Evolutionary conservation across 176 grass and related monocot species (phyloP).

Genomic region (Echinochloa phyllopogon): DNA sequence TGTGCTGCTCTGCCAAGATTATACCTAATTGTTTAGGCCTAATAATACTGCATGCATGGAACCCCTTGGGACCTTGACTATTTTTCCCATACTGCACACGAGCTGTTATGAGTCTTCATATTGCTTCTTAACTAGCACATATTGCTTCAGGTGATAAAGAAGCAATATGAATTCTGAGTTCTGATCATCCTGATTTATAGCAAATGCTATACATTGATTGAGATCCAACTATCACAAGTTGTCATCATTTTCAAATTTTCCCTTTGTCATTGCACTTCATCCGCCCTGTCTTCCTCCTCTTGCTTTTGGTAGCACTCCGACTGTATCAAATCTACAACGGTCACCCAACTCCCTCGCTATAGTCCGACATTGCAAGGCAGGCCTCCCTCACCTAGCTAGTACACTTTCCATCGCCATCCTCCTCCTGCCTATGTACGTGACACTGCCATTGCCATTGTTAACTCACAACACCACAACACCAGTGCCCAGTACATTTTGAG

Average conservation of each 20-base stretch:
- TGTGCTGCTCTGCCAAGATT: background rate
- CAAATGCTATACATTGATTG: too few species aligned
- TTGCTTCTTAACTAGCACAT: too few species aligned
- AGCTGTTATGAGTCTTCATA: background rate
- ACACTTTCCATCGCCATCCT: background rate
- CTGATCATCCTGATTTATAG: too few species aligned
- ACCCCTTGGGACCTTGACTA: too few species aligned
- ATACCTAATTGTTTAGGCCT: background rate
- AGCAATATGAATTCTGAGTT: too few species aligned
- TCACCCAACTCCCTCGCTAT: background rate
- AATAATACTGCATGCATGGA: background rate
- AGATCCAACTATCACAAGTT: too few species aligned
- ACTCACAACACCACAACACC: background rate
- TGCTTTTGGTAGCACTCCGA: too few species aligned
- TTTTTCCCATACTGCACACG: background rate
- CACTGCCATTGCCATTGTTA: background rate
- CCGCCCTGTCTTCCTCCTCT: too few species aligned
- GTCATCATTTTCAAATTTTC: too few species aligned
- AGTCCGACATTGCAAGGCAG: background rate
- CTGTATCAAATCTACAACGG: too few species aligned
- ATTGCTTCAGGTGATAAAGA: too few species aligned
- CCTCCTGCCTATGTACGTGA: background rate
- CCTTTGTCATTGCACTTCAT: too few species aligned
- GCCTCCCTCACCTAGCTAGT: background rate
- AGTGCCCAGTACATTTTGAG: background rate